Evolutionary conservation across 2,329 filamentous ascomycete genomes (phyloP), one percentile per base, ranked within the genome.

Genomic region (Fusarium pseudonygamai): DNA sequence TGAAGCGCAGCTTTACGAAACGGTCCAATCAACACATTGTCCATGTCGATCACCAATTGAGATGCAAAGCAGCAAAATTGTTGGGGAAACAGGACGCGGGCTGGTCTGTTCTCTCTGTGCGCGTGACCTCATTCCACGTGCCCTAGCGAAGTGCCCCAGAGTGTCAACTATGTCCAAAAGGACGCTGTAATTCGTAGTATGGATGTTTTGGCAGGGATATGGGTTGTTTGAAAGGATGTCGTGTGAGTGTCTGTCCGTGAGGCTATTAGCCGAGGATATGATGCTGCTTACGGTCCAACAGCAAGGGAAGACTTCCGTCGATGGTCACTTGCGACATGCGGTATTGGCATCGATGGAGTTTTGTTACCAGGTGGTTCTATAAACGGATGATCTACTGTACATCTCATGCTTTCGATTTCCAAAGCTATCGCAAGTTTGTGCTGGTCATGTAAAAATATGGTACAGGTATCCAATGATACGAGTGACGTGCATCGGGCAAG

Each of bases 61-160:
- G 65, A 69, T 70, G 72, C 62, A 59, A 45, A 56, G 57, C 60
- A 70, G 60, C 67, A 50, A 74, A 74, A 72, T 61, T 75, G 72
- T 75, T 75, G 72, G 64, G 72, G 59, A 70, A 69, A 69, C 52
- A 65, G 58, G 62, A 73, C 71, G 58, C 67, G 46, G 39, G 57
- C 49, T 75, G 64, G 69, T 56, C 65, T 63, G 60, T 73, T 70
- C 61, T 70, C 42, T 58, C 47, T 32, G 59, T 14, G 43, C 72
- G 72, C 72, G 72, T 75, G 72, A 75, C 72, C 72, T 71, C 39
- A 64, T 75, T 59, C 60, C 69, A 67, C 66, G 58, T 73, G 65
- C 53, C 62, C 58, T 60, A 60, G 40, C 18, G 43, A 58, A 64
- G 45, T 57, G 52, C 47, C 47, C 62, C 62, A 67, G 34, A 66